These are phyloP conservation scores for Beta corolliflora DNA, from an alignment of 179 eudicot species.

Conservation along the genomic window DNA sequence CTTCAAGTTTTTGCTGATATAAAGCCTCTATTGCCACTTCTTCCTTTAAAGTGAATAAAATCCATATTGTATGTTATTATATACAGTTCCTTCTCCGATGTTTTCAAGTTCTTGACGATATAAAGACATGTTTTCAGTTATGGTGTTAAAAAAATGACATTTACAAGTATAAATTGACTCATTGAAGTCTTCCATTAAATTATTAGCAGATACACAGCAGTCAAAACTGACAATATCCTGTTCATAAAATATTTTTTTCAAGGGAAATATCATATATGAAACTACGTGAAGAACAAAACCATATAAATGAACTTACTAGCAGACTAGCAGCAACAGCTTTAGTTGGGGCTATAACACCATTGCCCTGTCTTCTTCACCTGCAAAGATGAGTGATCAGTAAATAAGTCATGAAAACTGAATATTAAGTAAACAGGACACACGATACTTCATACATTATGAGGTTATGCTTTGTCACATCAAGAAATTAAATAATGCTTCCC, in stretches of 20 bases:
- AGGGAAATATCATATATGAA: background rate
- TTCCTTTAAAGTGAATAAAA: background rate
- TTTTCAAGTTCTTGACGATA: background rate
- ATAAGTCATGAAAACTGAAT: background rate
- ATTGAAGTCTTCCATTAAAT: background rate
- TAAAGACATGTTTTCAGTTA: no score
- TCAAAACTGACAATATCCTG: background rate
- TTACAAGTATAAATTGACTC: conserved; percentile 1
- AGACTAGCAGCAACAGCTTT: background rate
- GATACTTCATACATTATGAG: background rate
- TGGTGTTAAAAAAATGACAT: background rate
- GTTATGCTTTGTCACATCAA: background rate
- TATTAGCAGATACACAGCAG: background rate
- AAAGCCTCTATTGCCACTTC: background rate
- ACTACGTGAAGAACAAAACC: background rate
- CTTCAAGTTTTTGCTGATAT: background rate
- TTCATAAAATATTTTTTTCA: background rate
- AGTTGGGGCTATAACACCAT: conserved; percentile 6
- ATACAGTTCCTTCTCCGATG: background rate
- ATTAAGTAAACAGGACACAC: background rate
- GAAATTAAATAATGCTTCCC: background rate
- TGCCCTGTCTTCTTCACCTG: conserved; percentile 17
- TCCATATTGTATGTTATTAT: background rate
- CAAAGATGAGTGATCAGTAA: conserved; percentile 16
- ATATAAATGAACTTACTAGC: conserved; percentile 13